Evolutionary conservation across 2,329 filamentous ascomycete genomes (phyloP), one percentile per base, ranked within the genome.

Genomic region (Fusarium protoensiforme): DNA sequence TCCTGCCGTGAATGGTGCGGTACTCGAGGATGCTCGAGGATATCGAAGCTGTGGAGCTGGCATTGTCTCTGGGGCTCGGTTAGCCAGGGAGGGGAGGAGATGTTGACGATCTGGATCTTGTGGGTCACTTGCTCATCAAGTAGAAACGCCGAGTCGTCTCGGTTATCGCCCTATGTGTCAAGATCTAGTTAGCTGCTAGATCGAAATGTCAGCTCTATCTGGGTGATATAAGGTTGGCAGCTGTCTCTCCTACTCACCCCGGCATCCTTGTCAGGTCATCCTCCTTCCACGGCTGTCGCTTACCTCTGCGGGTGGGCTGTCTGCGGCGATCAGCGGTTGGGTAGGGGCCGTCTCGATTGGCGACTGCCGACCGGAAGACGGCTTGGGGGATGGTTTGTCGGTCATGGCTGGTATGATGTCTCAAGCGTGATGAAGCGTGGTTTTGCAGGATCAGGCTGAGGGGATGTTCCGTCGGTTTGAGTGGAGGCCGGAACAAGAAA

Each of bases 1-100:
- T 64, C n/a, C 62, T 36, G 13, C 62, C 62, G n/a, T 60, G 54
- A 13, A 64, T 64, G 13, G 54, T 64, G 3, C 62, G 62, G 53
- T 64, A 59, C 29, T 64, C 62, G 54, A 64, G 62, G 5, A 64
- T 64, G 38, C 53, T 59, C 5, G 62, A 60, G 7, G 62, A 58
- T 22, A 64, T 33, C 24, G 53, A 59, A 22, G 62, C 38, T 22
- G 62, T 64, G 22, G 62, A 64, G 62, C 62, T 64, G 14, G 51
- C 51, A 35, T 54, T 64, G 36, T 54, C 39, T 46, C 61, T 39
- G 24, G 5, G 46, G 16, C 1, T n/a, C 48, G 27, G 39, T 64
- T 57, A 64, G 61, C 31, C 9, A 13, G 20, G 43, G 16, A 41
- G 2, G 41, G 38, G 41, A 43, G 41, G 41, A 20, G 41, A 43